A percentile compares a stretch with the other conserved stretches of the same genome.
phyloP scores from a whole-genome alignment of 805 yeast genomes.

The Pichia ethanolica region DNA sequence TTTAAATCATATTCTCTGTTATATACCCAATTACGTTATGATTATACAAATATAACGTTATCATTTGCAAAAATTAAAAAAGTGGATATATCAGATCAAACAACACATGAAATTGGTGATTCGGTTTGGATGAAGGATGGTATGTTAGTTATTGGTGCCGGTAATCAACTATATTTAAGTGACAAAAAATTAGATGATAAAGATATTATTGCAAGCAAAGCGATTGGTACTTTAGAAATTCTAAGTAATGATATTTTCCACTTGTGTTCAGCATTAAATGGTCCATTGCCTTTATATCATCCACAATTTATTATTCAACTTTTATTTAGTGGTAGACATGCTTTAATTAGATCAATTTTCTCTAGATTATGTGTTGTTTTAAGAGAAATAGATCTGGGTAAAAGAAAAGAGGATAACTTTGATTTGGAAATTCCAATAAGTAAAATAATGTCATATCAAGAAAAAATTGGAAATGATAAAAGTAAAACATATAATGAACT shows the following conservation, averaged over 20 bases:
- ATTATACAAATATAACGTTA: constrained; percentile 75
- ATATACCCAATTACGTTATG: constrained; percentile 79
- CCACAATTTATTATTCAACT: constrained; percentile 82
- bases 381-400: constrained; percentile 43
- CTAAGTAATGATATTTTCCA: constrained; percentile 53
- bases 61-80: constrained; percentile 70
- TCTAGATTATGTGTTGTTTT: constrained; percentile 44
- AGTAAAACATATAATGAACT: background rate
- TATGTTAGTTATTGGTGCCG: constrained; percentile 73
- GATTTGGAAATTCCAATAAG: constrained; percentile 15
- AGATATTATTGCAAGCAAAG: constrained; percentile 44
- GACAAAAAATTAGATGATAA: constrained; percentile 56
- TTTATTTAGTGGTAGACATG: constrained; percentile 52
- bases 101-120: constrained; percentile 81
- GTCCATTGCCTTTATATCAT: constrained; percentile 84
- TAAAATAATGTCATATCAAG: background rate
- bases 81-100: constrained; percentile 61
- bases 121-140: constrained; percentile 82
- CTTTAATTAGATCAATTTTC: constrained; percentile 50
- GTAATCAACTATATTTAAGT: constrained; percentile 81
- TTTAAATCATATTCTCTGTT: constrained; percentile 55
- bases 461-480: background rate
- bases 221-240: constrained; percentile 53
- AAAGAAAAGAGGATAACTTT: constrained; percentile 16
- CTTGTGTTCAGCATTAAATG: constrained; percentile 71